These are phyloP conservation scores for Vitis hybrid DNA, from an alignment of 177 flowering plant species.

Conservation along the genomic window DNA sequence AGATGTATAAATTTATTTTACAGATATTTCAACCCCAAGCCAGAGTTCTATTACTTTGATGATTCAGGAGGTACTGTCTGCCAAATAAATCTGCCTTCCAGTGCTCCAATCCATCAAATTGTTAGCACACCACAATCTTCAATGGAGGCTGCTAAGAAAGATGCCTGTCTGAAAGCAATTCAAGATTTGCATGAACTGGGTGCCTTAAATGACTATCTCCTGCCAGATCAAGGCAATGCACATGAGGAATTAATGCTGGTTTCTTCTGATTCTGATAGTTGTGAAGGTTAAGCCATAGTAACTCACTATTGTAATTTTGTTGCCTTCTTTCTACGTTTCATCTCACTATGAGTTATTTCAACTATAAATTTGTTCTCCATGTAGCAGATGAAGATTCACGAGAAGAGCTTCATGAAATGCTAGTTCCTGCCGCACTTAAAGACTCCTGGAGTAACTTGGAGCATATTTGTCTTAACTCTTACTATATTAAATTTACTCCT, in stretches of 20 bases:
- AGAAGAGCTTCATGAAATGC: slow-evolving; percentile 78
- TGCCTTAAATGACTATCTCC: slow-evolving; percentile 67
- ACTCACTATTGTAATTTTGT: neutral
- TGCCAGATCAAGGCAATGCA: slow-evolving; percentile 54
- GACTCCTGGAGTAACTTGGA: slow-evolving; percentile 49
- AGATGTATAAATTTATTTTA: slow-evolving; percentile 6
- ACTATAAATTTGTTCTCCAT: neutral
- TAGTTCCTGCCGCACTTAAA: slow-evolving; percentile 67
- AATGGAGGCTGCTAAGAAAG: slow-evolving; percentile 72
- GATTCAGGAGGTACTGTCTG: slow-evolving; percentile 68
- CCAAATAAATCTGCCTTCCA: slow-evolving; percentile 68
- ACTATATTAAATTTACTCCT: slow-evolving; percentile 61
- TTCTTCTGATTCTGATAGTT: slow-evolving; percentile 33
- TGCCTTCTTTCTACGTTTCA: neutral
- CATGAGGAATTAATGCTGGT: slow-evolving; percentile 18
- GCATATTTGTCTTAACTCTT: slow-evolving; percentile 41
- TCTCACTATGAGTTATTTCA: neutral
- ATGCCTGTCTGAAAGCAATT: slow-evolving; percentile 86
- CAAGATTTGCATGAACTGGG: slow-evolving; percentile 72
- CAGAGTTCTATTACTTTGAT: slow-evolving; percentile 65
- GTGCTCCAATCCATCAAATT: slow-evolving; percentile 75
- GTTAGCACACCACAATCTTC: slow-evolving; percentile 62
- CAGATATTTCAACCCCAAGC: slow-evolving; percentile 77
- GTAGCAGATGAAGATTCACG: slow-evolving; percentile 58
- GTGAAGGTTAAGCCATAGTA: slow-evolving; percentile 43